These are phyloP conservation scores for Hymenochaete sp. DNA, from an alignment of 1,284 basidiomycete species.

Conservation along the genomic window DNA sequence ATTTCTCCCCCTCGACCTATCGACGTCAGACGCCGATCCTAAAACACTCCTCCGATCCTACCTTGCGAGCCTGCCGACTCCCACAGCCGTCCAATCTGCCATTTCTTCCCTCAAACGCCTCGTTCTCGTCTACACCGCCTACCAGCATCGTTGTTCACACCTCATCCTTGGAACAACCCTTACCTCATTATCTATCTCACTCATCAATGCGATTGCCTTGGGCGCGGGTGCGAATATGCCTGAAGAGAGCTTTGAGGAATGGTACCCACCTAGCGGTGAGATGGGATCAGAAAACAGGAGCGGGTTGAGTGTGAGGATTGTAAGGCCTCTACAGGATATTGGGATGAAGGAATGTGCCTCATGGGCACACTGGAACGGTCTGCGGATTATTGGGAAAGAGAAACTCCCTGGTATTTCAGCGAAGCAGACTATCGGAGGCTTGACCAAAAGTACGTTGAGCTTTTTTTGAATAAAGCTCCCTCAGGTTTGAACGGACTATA, in stretches of 20 bases:
- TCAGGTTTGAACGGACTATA: background rate
- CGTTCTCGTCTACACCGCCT: constrained; percentile 62
- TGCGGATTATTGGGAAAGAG: constrained; percentile 46
- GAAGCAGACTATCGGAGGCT: constrained; percentile 53
- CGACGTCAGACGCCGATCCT: constrained; percentile 28
- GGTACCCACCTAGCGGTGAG: constrained; percentile 26
- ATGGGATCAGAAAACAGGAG: constrained; percentile 19
- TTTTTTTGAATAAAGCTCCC: constrained; percentile 1
- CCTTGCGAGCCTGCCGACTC: constrained; percentile 65
- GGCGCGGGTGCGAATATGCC: constrained; percentile 74
- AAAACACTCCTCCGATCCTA: constrained; percentile 45
- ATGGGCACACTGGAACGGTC: constrained; percentile 65
- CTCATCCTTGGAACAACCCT: constrained; percentile 75
- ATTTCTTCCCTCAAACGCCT: constrained; percentile 58
- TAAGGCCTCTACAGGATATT: constrained; percentile 69
- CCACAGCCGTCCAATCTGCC: constrained; percentile 61
- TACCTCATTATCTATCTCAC: constrained; percentile 69
- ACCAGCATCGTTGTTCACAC: constrained; percentile 55
- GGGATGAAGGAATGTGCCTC: constrained; percentile 76
- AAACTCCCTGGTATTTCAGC: constrained; percentile 33
- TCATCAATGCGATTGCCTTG: constrained; percentile 69
- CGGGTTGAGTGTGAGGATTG: constrained; percentile 38
- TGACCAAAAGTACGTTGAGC: constrained; percentile 58
- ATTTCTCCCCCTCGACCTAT: constrained; percentile 1
- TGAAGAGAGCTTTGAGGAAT: constrained; percentile 65